Evolutionary conservation across 441 rosid species (phyloP).

Genomic region (Mallotus repandus): DNA sequence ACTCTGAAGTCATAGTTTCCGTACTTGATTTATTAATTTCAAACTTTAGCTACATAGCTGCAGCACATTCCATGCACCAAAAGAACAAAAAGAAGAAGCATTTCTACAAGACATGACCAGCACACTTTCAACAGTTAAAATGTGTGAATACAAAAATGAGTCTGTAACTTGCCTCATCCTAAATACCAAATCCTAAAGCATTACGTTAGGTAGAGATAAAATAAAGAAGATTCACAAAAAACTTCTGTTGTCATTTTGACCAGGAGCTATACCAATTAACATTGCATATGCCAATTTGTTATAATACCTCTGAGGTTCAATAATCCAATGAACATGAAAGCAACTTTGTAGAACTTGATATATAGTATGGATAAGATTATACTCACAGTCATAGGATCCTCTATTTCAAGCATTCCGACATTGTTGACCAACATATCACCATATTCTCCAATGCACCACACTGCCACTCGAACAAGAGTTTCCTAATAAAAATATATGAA

Average conservation of each 20-base stretch:
- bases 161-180: background rate
- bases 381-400: slow-evolving; percentile 91
- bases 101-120: background rate
- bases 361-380: slow-evolving; percentile 12
- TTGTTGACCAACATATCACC: slow-evolving; percentile 92
- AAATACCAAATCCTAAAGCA: background rate
- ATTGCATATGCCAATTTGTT: no score
- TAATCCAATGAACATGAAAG: slow-evolving; percentile 5
- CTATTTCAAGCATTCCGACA: slow-evolving; percentile 78
- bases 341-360: slow-evolving; percentile 23
- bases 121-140: background rate
- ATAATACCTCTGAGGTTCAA: background rate
- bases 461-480: slow-evolving; percentile 90
- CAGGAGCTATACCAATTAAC: no score
- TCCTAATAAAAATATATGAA: slow-evolving; percentile 48
- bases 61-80: background rate
- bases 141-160: background rate
- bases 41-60: background rate
- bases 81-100: background rate
- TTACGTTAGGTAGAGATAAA: background rate
- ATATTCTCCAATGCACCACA: slow-evolving; percentile 99
- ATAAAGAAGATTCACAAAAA: no score
- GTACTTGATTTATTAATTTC: background rate
- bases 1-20: background rate
- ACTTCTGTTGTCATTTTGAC: no score